A percentile compares a stretch with the other conserved stretches of the same genome.
Evolutionary conservation across 306 rosid genomes (phyloP).

Genomic region (Vigna nakashimae): DNA sequence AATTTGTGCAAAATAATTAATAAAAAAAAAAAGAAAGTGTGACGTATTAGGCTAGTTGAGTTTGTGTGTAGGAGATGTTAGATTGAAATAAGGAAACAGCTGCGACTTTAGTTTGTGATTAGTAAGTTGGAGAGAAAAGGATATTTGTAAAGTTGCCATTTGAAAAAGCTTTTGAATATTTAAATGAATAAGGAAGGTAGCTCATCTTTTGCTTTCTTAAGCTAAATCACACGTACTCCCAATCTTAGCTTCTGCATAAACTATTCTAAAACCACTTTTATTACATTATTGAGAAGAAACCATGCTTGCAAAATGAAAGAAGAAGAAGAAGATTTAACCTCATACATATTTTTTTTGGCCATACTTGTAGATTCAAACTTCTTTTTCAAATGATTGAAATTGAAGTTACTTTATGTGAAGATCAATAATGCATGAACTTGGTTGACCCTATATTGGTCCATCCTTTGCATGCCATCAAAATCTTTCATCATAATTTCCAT

Average conservation of each 20-base stretch:
- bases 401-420: not conserved
- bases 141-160: conserved; percentile 9
- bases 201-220: conserved; percentile 32
- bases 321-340: not conserved
- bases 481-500: not conserved
- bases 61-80: conserved; percentile 1
- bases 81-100: conserved; percentile 42
- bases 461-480: not conserved
- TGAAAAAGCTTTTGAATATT: conserved; percentile 21
- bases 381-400: conserved; percentile 22
- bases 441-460: conserved; percentile 24
- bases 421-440: conserved; percentile 5
- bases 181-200: conserved; percentile 31
- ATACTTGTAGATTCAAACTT: conserved; percentile 5
- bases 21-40: no score
- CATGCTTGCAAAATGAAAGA: no score
- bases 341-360: not conserved
- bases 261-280: no score
- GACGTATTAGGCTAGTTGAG: not conserved
- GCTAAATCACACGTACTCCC: conserved; percentile 23
- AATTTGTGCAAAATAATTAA: no score
- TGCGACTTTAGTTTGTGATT: conserved; percentile 1
- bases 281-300: no score
- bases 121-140: conserved; percentile 3
- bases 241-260: not conserved